Base-by-base conservation (phyloP, 2,329 filamentous ascomycete species). In the Trematosphaeria pertusa region DNA sequence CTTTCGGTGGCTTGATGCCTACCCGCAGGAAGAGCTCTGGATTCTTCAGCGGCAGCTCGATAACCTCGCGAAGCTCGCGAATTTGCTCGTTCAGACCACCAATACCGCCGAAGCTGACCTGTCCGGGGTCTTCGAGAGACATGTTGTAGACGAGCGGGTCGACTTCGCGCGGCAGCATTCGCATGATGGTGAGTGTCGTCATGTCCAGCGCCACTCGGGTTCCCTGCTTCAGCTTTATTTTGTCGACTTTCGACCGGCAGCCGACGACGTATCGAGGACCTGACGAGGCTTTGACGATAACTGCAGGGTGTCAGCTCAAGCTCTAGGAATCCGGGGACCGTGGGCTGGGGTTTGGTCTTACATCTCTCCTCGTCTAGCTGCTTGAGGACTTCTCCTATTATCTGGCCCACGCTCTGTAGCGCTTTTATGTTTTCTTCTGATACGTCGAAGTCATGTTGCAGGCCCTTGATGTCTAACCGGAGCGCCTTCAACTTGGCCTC, bases 351-450 rank as follows among this genome's bases (percentile, higher is more conserved):
- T n/a, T n/a, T n/a, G 34, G 21, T 78, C 89, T 73, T 80, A 97
- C 93, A 99, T 87, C 94, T 83, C 81, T 99, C 95, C 67, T 99
- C 94, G 70, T 99, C 94, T 56, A 99, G 83, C 80, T 99, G 95
- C 81, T 99, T 99, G 69, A 99, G 79, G 52, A 99, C 95, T 77
- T 99, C 94, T 65, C 94, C 94, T 74, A 99, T 97, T 75, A 99
- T 99, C 79, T 99, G 94, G 39, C 94, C 94, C 44, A 99, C 94
- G 74, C 94, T 97, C 80, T 99, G 94, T 68, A 99, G 80, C 59
- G 94, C 94, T 81, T 99, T 99, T 81, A 99, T 97, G 78, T 97
- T 97, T 60, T 99, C 95, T 73, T 99, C 94, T 43, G 94, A 97
- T 61, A 93, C 86, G 73, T 99, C 93, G 69, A 92, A 99, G 65